These are phyloP conservation scores for Apiospora hydei DNA, from an alignment of 2,329 filamentous ascomycete species.

Conservation along the genomic window DNA sequence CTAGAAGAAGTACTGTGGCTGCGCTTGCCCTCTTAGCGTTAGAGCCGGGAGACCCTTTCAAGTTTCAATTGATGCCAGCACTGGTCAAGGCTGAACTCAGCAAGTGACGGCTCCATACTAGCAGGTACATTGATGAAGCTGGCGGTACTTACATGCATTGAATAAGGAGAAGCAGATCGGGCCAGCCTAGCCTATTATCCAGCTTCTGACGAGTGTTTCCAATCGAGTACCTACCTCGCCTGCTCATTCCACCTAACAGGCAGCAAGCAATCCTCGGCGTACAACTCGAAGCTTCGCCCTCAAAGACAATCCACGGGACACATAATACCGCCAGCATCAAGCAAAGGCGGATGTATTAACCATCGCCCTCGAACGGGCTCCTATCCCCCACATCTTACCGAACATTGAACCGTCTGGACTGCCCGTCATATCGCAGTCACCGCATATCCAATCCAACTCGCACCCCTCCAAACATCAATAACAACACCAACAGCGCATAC, in stretches of 20 bases:
- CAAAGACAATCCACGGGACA: neutral
- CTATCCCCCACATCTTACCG: constrained; percentile 27
- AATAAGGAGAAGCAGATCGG: constrained; percentile 14
- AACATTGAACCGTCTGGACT: constrained; percentile 24
- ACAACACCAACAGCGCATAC: constrained; percentile 1
- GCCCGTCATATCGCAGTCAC: constrained; percentile 19
- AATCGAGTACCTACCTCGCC: neutral
- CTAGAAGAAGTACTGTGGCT: constrained; percentile 11
- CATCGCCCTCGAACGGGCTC: constrained; percentile 40
- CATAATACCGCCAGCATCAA: constrained; percentile 21
- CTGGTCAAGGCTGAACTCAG: constrained; percentile 2
- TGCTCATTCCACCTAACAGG: neutral
- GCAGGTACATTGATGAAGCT: constrained; percentile 1
- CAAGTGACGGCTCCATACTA: neutral
- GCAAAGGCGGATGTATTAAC: constrained; percentile 33
- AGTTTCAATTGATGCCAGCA: neutral
- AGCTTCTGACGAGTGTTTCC: constrained; percentile 12
- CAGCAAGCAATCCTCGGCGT: constrained; percentile 23
- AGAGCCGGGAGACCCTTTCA: neutral
- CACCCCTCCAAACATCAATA: constrained; percentile 37
- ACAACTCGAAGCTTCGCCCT: constrained; percentile 23
- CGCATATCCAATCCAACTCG: constrained; percentile 25
- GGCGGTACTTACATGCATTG: neutral
- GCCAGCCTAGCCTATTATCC: constrained; percentile 17
- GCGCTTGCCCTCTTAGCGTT: neutral